These are phyloP conservation scores for Sechiopsis laciniata DNA, from an alignment of 306 rosid species.

Conservation along the genomic window DNA sequence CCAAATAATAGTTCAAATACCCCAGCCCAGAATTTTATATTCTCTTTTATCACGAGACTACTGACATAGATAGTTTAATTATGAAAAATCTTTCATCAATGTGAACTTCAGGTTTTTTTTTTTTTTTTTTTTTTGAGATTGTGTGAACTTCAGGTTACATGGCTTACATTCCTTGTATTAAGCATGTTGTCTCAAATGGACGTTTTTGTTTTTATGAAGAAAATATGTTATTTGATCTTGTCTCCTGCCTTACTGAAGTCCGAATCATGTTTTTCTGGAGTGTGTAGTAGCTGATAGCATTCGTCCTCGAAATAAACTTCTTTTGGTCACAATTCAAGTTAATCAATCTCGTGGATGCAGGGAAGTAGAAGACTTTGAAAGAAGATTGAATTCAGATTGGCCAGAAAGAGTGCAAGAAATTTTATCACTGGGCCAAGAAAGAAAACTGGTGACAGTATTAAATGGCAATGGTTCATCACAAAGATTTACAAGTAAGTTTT, in stretches of 20 bases:
- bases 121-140: no score
- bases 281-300: not conserved
- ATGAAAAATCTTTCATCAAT: not conserved
- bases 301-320: not conserved
- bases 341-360: slow-evolving; percentile 29
- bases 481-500: slow-evolving; percentile 48
- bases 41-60: not conserved
- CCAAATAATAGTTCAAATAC: not conserved
- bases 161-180: not conserved
- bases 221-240: not conserved
- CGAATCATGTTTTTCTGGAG: not conserved
- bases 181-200: not conserved
- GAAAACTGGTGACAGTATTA: slow-evolving; percentile 53
- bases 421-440: slow-evolving; percentile 66
- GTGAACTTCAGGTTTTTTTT: no score
- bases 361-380: slow-evolving; percentile 91
- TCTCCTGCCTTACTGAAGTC: not conserved
- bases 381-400: slow-evolving; percentile 86
- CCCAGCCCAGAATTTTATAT: not conserved
- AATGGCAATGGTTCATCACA: slow-evolving; percentile 52
- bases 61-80: not conserved
- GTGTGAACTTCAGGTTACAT: no score
- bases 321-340: not conserved
- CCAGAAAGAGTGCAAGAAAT: slow-evolving; percentile 87
- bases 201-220: not conserved